Conservation (phyloP, 257 asterid genomes). For the Prunella vulgaris region DNA sequence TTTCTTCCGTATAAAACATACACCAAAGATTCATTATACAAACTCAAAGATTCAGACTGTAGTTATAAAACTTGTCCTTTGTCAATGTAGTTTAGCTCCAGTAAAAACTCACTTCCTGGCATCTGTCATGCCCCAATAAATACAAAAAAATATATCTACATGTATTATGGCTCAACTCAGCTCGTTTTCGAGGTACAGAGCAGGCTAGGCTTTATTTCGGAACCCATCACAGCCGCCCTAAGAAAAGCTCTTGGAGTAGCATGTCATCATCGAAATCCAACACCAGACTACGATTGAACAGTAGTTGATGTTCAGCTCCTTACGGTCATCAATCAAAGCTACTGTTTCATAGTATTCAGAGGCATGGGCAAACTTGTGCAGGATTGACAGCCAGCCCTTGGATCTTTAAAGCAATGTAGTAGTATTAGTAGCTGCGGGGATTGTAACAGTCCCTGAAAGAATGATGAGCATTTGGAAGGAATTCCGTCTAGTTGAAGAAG, state of each 20-base stretch:
- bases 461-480: constrained; percentile 2
- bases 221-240: neutral
- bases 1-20: constrained; percentile 29
- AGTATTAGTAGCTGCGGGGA: neutral
- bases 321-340: constrained; percentile 1
- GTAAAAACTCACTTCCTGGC: constrained; percentile 11
- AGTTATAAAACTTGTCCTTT: neutral
- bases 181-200: constrained; percentile 17
- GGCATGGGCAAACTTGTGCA: neutral
- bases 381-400: neutral
- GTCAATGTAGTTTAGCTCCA: constrained; percentile 4
- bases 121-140: constrained; percentile 1
- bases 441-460: constrained; percentile 9
- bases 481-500: constrained; percentile 72
- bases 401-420: neutral
- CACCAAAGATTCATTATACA: constrained; percentile 18
- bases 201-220: constrained; percentile 8
- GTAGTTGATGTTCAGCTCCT: neutral
- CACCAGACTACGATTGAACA: neutral
- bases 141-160: constrained; percentile 17
- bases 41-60: neutral
- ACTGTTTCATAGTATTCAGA: constrained; percentile 3
- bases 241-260: constrained; percentile 11
- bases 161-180: neutral
- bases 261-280: constrained; percentile 1